Conservation (phyloP, 257 asterid genomes). For the Echites panduratus region DNA sequence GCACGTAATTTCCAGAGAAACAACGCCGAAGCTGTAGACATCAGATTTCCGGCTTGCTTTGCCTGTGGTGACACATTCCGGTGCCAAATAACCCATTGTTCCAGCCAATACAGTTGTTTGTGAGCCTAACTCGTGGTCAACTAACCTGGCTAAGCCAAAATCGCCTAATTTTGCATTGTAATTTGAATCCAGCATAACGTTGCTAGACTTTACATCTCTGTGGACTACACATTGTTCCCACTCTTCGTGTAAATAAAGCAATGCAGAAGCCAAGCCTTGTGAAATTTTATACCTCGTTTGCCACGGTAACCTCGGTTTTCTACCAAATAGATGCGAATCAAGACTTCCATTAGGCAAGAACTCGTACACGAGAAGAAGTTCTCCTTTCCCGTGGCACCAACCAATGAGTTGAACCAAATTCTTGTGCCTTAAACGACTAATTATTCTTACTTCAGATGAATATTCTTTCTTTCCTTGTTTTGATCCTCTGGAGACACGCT, state of each 20-base stretch:
- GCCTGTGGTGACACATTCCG: background rate
- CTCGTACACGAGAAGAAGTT: background rate
- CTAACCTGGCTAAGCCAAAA: background rate
- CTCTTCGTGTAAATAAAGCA: conserved; percentile 3
- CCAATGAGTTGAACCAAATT: conserved; percentile 4
- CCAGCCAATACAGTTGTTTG: background rate
- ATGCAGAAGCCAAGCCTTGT: background rate
- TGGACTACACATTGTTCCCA: conserved; percentile 10
- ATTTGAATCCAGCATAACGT: conserved; percentile 1
- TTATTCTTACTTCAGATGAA: conserved; percentile 1
- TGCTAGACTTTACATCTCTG: background rate
- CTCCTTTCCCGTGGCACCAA: conserved; percentile 1
- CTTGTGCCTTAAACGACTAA: conserved; percentile 1
- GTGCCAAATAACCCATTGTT: background rate
- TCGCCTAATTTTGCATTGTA: background rate
- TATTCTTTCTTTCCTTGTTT: conserved; percentile 1
- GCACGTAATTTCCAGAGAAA: background rate
- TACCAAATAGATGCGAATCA: background rate
- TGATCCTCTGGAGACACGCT: conserved; percentile 1
- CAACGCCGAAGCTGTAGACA: background rate
- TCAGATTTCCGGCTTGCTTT: background rate
- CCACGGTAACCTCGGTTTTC: background rate
- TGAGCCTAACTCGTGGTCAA: background rate
- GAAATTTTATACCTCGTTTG: background rate
- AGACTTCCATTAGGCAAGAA: conserved; percentile 3